A percentile compares a stretch with the other conserved stretches of the same genome.
Conservation (phyloP, 2,329 filamentous ascomycete species). For the Fusarium palustre region DNA sequence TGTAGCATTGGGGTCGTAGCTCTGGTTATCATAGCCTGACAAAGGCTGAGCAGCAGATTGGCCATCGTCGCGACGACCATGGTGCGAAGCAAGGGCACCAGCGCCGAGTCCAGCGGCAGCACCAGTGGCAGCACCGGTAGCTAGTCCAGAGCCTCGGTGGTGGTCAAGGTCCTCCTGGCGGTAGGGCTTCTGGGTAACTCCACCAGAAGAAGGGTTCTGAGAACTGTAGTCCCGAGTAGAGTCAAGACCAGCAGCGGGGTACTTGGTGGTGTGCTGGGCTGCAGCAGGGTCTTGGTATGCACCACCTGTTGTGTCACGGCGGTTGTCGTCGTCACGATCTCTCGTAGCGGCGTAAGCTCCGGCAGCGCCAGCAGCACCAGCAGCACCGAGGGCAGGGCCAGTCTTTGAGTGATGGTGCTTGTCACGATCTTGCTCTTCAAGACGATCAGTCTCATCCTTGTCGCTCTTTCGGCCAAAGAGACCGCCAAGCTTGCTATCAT, state of each 20-base stretch:
- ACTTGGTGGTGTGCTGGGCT: background rate
- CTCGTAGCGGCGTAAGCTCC: conserved; percentile 24
- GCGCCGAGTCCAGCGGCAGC: conserved; percentile 17
- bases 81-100: conserved; percentile 11
- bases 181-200: background rate
- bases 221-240: background rate
- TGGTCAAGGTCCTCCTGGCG: background rate
- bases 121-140: background rate
- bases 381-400: conserved; percentile 26
- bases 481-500: conserved; percentile 22
- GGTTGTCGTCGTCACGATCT: conserved; percentile 14
- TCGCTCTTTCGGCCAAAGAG: background rate
- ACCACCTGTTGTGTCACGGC: background rate
- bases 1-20: background rate
- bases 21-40: background rate
- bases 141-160: background rate
- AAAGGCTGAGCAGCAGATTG: background rate
- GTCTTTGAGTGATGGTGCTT: conserved; percentile 18
- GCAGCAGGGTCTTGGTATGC: background rate
- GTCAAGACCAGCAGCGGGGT: conserved; percentile 12
- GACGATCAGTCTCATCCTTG: conserved; percentile 13
- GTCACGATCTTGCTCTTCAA: background rate
- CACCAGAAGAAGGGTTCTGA: conserved; percentile 1
- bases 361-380: conserved; percentile 33
- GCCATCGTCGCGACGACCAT: background rate